These are phyloP conservation scores for Penicillium diatomitis DNA, from an alignment of 495 filamentous ascomycete genomes.

Conservation along the genomic window DNA sequence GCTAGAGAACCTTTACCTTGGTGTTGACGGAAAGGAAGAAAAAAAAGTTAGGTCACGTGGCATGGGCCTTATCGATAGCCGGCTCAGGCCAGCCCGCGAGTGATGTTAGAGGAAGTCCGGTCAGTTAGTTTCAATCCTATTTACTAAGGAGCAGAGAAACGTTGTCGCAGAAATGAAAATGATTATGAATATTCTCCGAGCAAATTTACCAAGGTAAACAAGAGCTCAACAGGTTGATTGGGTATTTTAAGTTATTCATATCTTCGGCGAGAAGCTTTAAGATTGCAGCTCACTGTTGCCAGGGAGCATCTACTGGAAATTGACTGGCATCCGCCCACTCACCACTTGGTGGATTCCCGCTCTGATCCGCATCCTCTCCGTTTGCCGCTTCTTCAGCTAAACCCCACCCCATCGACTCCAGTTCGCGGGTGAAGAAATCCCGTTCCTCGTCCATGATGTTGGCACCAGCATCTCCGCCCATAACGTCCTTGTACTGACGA, in stretches of 20 bases:
- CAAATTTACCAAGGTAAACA: not conserved
- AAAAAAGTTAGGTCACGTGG: conserved; percentile 28
- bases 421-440: conserved; percentile 83
- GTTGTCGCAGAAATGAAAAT: not conserved
- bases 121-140: no score
- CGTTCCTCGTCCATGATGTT: conserved; percentile 63
- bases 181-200: not conserved
- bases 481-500: conserved; percentile 65
- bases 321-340: conserved; percentile 37
- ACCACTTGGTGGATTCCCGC: conserved; percentile 17
- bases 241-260: conserved; percentile 9
- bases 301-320: conserved; percentile 34
- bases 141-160: no score
- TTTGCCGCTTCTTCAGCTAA: conserved; percentile 24
- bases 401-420: conserved; percentile 71
- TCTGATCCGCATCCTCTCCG: conserved; percentile 40
- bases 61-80: conserved; percentile 28
- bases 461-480: conserved; percentile 56
- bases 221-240: not conserved
- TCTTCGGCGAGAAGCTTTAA: not conserved
- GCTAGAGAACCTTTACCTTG: conserved; percentile 10
- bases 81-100: not conserved
- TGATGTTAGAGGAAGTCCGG: no score
- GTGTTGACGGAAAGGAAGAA: conserved; percentile 26
- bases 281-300: conserved; percentile 9